These are phyloP conservation scores for Prunus dulcis DNA, from an alignment of 306 rosid species.

Conservation along the genomic window DNA sequence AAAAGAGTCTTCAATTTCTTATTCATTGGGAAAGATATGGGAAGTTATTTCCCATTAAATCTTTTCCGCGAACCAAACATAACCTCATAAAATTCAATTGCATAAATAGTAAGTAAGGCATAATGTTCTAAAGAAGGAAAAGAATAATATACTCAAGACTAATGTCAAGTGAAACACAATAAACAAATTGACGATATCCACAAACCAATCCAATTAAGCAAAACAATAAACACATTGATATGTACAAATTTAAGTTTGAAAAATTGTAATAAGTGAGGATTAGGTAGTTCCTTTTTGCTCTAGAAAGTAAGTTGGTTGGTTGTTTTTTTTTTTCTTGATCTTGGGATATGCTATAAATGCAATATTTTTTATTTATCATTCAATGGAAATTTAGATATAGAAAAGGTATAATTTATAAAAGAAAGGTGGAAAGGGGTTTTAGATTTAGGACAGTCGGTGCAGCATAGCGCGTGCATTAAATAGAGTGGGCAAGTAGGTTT, in stretches of 20 bases:
- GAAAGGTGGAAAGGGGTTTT: neutral
- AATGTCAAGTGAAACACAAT: neutral
- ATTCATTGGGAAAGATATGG: accelerated
- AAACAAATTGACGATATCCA: too few species aligned
- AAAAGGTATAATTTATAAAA: too few species aligned
- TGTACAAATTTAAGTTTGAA: neutral
- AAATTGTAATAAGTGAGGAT: neutral
- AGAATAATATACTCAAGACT: neutral
- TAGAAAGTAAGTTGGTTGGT: too few species aligned
- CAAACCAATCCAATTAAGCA: neutral
- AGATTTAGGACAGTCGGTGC: neutral
- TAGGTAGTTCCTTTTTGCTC: neutral
- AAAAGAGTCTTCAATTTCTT: too few species aligned
- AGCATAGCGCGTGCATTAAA: slow-evolving; percentile 15
- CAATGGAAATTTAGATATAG: neutral
- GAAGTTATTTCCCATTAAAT: too few species aligned
- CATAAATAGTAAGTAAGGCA: too few species aligned
- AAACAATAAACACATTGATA: neutral
- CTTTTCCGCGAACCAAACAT: accelerated
- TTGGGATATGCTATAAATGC: neutral
- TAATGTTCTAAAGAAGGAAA: neutral
- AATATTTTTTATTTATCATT: too few species aligned
- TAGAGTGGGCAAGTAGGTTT: neutral
- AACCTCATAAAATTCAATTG: neutral
- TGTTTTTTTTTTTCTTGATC: neutral